These are phyloP conservation scores for Cornus kousa DNA, from an alignment of 148 eudicot genomes.

Conservation along the genomic window DNA sequence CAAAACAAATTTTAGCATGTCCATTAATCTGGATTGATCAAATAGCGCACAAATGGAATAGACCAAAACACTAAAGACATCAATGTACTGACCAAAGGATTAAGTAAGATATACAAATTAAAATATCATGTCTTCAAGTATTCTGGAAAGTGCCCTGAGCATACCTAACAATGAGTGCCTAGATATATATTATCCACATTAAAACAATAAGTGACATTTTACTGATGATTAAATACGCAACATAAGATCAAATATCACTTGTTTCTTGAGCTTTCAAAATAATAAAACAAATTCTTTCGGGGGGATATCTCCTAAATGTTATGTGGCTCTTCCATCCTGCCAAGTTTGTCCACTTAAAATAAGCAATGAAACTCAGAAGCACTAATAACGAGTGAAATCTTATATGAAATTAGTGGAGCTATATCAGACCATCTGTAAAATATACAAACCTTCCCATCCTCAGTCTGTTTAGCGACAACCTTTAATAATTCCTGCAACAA, in stretches of 20 bases:
- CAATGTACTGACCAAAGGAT: neutral
- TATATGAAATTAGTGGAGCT: neutral
- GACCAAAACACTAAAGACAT: constrained; percentile 1
- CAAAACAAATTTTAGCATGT: neutral
- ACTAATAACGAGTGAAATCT: neutral
- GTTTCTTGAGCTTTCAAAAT: neutral
- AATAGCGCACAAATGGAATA: neutral
- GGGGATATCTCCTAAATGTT: neutral
- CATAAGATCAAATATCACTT: neutral
- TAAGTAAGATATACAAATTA: neutral
- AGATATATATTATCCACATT: neutral
- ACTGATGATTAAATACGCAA: neutral
- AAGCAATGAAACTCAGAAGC: neutral
- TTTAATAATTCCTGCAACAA: constrained; percentile 74
- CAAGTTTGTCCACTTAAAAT: neutral
- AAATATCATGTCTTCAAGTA: neutral
- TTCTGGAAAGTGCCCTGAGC: neutral
- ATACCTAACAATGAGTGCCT: neutral
- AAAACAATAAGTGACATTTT: neutral
- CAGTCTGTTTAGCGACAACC: constrained; percentile 82
- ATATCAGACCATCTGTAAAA: neutral
- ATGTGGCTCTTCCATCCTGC: neutral
- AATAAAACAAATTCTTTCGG: neutral
- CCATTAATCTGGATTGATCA: neutral
- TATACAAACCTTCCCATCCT: constrained; percentile 78